These are phyloP conservation scores for Aspergillus fumigatiaffinis DNA, from an alignment of 2,329 filamentous ascomycete species.

Conservation along the genomic window DNA sequence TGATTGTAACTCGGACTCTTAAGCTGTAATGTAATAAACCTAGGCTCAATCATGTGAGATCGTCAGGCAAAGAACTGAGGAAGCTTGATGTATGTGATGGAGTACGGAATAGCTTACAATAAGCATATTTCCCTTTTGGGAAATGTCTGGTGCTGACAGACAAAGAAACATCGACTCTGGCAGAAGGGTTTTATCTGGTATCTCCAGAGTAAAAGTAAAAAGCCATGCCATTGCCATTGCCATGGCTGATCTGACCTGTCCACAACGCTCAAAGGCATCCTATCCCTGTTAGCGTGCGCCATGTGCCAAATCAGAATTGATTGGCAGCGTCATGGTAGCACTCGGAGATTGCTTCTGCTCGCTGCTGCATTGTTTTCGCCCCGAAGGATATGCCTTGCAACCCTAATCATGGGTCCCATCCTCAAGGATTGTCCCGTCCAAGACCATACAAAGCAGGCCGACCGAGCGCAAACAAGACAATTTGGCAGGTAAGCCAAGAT, in stretches of 20 bases:
- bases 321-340: conserved; percentile 4
- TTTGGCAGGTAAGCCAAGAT: neutral
- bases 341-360: conserved; percentile 1
- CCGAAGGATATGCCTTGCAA: neutral
- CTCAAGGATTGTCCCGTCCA: neutral
- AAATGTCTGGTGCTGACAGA: neutral
- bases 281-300: conserved; percentile 5
- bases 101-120: neutral
- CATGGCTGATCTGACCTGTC: conserved; percentile 7
- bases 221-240: neutral
- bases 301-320: neutral
- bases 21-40: neutral
- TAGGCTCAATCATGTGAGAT: neutral
- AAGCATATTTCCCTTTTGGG: neutral
- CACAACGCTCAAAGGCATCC: neutral
- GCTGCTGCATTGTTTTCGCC: conserved; percentile 1
- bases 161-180: neutral
- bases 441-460: neutral
- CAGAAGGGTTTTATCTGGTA: neutral
- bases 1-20: too few species aligned
- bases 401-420: neutral
- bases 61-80: neutral
- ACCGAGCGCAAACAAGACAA: neutral
- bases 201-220: too few species aligned
- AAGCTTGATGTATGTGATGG: neutral